Evolutionary conservation across 2,329 filamentous ascomycete species (phyloP).

Genomic region (Cadophora malorum): DNA sequence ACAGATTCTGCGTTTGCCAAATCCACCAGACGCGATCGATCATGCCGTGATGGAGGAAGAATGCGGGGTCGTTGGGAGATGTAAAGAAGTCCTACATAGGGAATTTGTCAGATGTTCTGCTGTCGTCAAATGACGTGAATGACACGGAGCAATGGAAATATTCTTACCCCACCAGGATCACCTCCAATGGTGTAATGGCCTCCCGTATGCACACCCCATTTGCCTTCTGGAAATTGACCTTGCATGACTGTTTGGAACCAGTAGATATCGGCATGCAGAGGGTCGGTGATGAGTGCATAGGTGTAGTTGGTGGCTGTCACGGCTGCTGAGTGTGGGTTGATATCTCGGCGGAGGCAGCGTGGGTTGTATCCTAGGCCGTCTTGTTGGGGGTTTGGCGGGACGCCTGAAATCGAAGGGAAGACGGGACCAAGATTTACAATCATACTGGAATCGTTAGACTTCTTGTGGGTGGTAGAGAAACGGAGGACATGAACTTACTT

Average conservation of each 20-base stretch:
- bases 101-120: not conserved
- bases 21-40: conserved; percentile 55
- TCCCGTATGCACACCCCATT: conserved; percentile 49
- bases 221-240: conserved; percentile 41
- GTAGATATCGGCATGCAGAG: conserved; percentile 46
- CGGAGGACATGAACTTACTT: conserved; percentile 38
- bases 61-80: conserved; percentile 52
- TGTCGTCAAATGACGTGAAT: not conserved
- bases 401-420: conserved; percentile 41
- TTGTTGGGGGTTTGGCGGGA: conserved; percentile 46
- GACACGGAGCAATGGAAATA: not conserved
- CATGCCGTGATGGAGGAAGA: conserved; percentile 54
- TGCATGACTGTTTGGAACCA: conserved; percentile 56
- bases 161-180: conserved; percentile 50
- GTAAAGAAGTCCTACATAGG: conserved; percentile 48
- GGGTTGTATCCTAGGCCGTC: conserved; percentile 48
- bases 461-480: not conserved
- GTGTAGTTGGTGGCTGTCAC: conserved; percentile 48
- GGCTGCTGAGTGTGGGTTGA: conserved; percentile 48
- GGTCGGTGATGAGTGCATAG: conserved; percentile 48
- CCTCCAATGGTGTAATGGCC: conserved; percentile 53
- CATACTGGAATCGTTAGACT: conserved; percentile 35
- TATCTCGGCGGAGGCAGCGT: conserved; percentile 51
- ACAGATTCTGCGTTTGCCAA: conserved; percentile 54
- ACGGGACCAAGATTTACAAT: conserved; percentile 55